A percentile compares a stretch with the other conserved stretches of the same genome.
phyloP scores from a whole-genome alignment of 441 rosid species.

The Daphne laureola region DNA sequence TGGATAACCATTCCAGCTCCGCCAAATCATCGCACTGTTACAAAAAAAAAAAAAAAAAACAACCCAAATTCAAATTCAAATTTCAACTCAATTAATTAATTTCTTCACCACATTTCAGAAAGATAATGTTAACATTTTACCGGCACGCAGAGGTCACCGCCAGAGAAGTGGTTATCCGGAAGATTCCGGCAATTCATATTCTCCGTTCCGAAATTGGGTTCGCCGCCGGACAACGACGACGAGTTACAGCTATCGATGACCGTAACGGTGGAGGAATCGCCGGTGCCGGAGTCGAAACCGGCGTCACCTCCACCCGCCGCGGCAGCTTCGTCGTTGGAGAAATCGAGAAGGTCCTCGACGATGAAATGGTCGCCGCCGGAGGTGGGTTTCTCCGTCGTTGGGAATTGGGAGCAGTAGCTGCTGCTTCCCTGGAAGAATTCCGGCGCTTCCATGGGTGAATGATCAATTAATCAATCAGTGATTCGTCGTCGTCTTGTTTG shows the following conservation, averaged over 20 bases:
- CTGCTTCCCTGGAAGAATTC: constrained; percentile 35
- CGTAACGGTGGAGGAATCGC: constrained; percentile 54
- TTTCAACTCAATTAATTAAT: background rate
- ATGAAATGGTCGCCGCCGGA: constrained; percentile 55
- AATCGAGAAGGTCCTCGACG: constrained; percentile 85
- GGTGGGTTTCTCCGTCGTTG: constrained; percentile 26
- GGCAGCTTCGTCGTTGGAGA: constrained; percentile 63
- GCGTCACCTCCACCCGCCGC: constrained; percentile 25
- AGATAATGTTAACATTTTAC: constrained; percentile 29
- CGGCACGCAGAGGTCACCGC: constrained; percentile 81
- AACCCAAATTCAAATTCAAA: background rate
- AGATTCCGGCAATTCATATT: constrained; percentile 25
- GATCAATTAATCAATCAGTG: too few relatives aligned
- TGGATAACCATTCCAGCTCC: constrained; percentile 93
- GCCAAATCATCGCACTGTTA: constrained; percentile 77
- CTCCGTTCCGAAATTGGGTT: constrained; percentile 28
- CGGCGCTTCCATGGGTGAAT: constrained; percentile 38
- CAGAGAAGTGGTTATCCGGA: constrained; percentile 39
- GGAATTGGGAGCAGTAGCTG: constrained; percentile 35
- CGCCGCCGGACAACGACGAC: constrained; percentile 43
- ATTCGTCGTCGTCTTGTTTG: background rate
- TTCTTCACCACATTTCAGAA: background rate
- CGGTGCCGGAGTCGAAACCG: constrained; percentile 11
- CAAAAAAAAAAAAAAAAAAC: constrained; percentile 3
- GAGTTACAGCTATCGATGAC: constrained; percentile 58